Conservation (phyloP, 257 asterid species). For the Ballota nigra region DNA sequence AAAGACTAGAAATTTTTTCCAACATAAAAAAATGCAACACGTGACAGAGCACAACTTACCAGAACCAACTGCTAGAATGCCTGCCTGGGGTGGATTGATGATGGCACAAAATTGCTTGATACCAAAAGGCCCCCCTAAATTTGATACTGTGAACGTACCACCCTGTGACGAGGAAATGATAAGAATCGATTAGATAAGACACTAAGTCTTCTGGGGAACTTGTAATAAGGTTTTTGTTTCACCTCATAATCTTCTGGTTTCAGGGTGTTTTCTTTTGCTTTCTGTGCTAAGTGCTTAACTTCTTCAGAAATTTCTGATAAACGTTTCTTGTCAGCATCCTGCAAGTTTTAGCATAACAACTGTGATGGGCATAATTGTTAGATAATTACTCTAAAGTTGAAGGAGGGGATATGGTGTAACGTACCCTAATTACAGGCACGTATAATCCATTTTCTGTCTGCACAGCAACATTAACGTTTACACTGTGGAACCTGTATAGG, state of each 20-base stretch:
- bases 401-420: constrained; percentile 12
- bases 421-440: constrained; percentile 84
- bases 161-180: constrained; percentile 50
- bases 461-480: constrained; percentile 92
- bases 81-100: constrained; percentile 94
- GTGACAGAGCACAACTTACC: constrained; percentile 44
- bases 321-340: constrained; percentile 99
- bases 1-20: not conserved
- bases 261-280: constrained; percentile 81
- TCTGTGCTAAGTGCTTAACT: constrained; percentile 78
- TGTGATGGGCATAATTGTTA: not conserved
- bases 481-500: constrained; percentile 64
- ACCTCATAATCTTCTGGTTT: constrained; percentile 98
- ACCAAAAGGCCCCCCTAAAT: constrained; percentile 97
- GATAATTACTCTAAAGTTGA: constrained; percentile 8
- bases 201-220: not conserved
- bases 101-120: constrained; percentile 98
- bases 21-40: not conserved
- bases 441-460: constrained; percentile 92
- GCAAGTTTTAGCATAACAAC: constrained; percentile 27
- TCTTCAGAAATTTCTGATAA: constrained; percentile 77
- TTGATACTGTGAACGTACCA: constrained; percentile 90
- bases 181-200: not conserved
- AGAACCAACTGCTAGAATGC: constrained; percentile 91
- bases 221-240: constrained; percentile 1